Conservation (phyloP, 2,329 filamentous ascomycete species). For the Cordyceps militaris region DNA sequence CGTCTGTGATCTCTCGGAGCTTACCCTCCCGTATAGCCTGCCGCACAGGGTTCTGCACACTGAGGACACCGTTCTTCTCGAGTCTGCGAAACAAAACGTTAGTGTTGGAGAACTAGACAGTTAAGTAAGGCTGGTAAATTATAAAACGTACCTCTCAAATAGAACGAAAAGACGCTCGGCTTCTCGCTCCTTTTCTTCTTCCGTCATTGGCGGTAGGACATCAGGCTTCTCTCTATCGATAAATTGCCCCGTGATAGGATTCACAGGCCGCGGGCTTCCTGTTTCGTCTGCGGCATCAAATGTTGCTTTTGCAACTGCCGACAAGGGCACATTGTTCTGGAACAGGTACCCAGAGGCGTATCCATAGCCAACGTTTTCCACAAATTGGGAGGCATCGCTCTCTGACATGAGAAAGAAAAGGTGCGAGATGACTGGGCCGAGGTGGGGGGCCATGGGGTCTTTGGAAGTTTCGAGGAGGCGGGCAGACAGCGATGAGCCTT, state of each 20-base stretch:
- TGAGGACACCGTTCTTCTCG: constrained; percentile 66
- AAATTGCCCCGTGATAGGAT: constrained; percentile 83
- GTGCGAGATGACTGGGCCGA: constrained; percentile 67
- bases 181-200: constrained; percentile 87
- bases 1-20: constrained; percentile 60
- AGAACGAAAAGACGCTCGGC: constrained; percentile 84
- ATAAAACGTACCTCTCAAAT: constrained; percentile 63
- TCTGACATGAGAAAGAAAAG: constrained; percentile 84
- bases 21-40: constrained; percentile 61
- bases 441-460: constrained; percentile 61
- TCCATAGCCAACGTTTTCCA: constrained; percentile 89
- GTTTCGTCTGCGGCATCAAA: constrained; percentile 24
- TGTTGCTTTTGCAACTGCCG: constrained; percentile 53
- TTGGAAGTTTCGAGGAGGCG: constrained; percentile 71
- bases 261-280: constrained; percentile 44
- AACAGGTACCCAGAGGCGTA: constrained; percentile 87
- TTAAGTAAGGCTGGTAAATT: no score
- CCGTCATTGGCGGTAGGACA: constrained; percentile 67
- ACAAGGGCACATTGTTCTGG: constrained; percentile 73
- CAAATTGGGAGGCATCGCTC: constrained; percentile 70
- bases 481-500: constrained; percentile 65
- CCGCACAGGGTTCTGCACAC: constrained; percentile 72
- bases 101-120: neutral
- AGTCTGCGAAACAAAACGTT: constrained; percentile 34
- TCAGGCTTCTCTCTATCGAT: constrained; percentile 58